Evolutionary conservation across 768 basidiomycete species (phyloP).

Genomic region (Suillus weaverae): DNA sequence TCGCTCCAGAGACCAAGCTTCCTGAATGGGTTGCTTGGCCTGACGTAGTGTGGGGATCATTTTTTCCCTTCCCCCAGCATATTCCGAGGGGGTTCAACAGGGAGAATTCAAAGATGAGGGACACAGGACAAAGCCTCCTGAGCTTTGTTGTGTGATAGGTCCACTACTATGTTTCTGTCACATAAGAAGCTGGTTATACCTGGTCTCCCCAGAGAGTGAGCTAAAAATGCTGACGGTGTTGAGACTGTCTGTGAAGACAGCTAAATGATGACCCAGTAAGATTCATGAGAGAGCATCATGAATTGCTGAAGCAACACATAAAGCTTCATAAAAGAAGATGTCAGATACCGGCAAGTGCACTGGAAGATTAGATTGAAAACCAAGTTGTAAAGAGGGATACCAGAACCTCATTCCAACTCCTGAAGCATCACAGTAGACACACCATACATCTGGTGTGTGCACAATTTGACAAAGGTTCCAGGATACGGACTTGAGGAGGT

Average conservation of each 20-base stretch:
- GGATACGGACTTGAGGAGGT: too few species aligned
- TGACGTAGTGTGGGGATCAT: not conserved
- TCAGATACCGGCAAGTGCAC: not conserved
- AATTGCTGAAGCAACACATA: conserved; percentile 15
- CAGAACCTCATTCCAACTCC: too few species aligned
- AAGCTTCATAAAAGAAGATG: conserved; percentile 18
- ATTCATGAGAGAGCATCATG: not conserved
- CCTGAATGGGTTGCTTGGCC: conserved; percentile 10
- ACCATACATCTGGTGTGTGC: too few species aligned
- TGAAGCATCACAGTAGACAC: too few species aligned
- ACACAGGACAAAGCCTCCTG: too few species aligned
- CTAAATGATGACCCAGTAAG: not conserved
- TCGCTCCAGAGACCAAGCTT: conserved; percentile 36
- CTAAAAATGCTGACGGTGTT: conserved; percentile 36
- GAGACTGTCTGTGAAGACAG: conserved; percentile 30
- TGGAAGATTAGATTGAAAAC: conserved; percentile 1
- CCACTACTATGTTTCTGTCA: conserved; percentile 24
- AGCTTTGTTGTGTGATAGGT: not conserved
- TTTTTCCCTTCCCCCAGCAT: conserved; percentile 25
- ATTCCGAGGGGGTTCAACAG: conserved; percentile 24
- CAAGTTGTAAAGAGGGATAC: too few species aligned
- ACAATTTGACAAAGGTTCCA: too few species aligned
- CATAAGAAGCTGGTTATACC: too few species aligned
- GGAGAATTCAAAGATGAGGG: not conserved
- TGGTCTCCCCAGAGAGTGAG: conserved; percentile 7